Evolutionary conservation across 2,329 filamentous ascomycete genomes (phyloP).

Genomic region (Xylaria arbuscula): DNA sequence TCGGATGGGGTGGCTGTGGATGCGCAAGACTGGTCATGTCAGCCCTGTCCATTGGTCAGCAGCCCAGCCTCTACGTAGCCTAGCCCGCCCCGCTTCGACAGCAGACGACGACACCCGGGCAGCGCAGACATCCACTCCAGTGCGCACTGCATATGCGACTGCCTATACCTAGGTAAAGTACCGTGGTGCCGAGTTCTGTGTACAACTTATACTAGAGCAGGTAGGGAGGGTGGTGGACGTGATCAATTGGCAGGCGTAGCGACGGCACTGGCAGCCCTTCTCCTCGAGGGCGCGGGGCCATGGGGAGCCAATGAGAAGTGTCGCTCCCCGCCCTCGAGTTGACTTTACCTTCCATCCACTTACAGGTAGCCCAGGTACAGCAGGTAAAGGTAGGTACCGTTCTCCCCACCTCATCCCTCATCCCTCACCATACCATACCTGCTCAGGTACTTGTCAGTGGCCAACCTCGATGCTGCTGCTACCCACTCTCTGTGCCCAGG

Average conservation of each 20-base stretch:
- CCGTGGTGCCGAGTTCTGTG: background rate
- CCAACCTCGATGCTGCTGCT: conserved; percentile 10
- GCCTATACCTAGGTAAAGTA: conserved; percentile 1
- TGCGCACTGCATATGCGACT: conserved; percentile 9
- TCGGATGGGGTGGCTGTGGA: conserved; percentile 31
- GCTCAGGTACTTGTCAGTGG: background rate
- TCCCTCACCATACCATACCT: background rate
- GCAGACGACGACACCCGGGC: conserved; percentile 14
- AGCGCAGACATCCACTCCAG: conserved; percentile 1
- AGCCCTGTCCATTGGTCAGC: conserved; percentile 38
- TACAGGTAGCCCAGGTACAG: background rate
- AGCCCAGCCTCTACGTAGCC: conserved; percentile 33
- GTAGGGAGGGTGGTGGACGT: background rate
- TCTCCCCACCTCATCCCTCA: conserved; percentile 1
- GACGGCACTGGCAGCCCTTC: conserved; percentile 30
- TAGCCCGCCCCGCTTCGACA: conserved; percentile 37
- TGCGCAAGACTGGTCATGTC: conserved; percentile 27
- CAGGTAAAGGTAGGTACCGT: background rate
- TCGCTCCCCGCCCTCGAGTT: conserved; percentile 7
- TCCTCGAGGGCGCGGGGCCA: conserved; percentile 5
- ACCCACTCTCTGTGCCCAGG: conserved; percentile 11
- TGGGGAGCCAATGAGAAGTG: conserved; percentile 26
- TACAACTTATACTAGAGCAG: no score
- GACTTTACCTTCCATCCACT: no score
- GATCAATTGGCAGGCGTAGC: background rate